phyloP scores from a whole-genome alignment of 2,329 filamentous ascomycete species.

The Epichloe sibirici region DNA sequence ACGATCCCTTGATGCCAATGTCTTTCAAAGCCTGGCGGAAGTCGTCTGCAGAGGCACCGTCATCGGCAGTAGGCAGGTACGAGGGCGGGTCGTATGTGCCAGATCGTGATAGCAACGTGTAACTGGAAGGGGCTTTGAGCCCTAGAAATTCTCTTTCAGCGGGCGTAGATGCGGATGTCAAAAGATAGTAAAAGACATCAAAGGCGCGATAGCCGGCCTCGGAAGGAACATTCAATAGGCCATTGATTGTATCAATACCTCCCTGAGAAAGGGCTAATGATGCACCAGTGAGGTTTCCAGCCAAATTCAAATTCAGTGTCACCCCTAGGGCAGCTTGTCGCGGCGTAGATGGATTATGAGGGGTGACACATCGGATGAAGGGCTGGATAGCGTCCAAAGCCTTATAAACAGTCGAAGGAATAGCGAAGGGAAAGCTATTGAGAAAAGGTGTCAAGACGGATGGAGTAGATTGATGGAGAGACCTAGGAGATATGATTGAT shows the following conservation, averaged over 20 bases:
- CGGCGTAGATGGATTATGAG: conserved; percentile 74
- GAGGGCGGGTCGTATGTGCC: conserved; percentile 76
- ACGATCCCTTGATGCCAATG: conserved; percentile 83
- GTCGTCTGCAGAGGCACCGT: conserved; percentile 85
- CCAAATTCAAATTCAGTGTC: conserved; percentile 67
- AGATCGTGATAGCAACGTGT: conserved; percentile 68
- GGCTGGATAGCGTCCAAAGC: conserved; percentile 73
- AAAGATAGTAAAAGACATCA: conserved; percentile 93
- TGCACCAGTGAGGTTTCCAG: conserved; percentile 66
- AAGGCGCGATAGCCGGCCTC: conserved; percentile 83
- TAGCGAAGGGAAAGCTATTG: conserved; percentile 63
- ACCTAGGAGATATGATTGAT: conserved; percentile 37
- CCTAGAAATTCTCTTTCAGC: conserved; percentile 82
- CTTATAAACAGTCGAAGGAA: conserved; percentile 64
- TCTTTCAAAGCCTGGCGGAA: conserved; percentile 77
- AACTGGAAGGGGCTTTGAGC: conserved; percentile 64
- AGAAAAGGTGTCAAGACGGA: conserved; percentile 76
- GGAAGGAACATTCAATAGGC: conserved; percentile 67
- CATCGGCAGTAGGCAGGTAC: conserved; percentile 85
- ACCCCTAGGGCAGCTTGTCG: conserved; percentile 72
- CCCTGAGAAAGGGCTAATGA: conserved; percentile 70
- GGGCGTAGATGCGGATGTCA: conserved; percentile 80
- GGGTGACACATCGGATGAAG: conserved; percentile 78
- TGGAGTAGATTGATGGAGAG: conserved; percentile 77
- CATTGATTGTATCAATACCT: conserved; percentile 73